Conservation (phyloP, 805 yeast genomes). For the Lipomyces sp. region DNA sequence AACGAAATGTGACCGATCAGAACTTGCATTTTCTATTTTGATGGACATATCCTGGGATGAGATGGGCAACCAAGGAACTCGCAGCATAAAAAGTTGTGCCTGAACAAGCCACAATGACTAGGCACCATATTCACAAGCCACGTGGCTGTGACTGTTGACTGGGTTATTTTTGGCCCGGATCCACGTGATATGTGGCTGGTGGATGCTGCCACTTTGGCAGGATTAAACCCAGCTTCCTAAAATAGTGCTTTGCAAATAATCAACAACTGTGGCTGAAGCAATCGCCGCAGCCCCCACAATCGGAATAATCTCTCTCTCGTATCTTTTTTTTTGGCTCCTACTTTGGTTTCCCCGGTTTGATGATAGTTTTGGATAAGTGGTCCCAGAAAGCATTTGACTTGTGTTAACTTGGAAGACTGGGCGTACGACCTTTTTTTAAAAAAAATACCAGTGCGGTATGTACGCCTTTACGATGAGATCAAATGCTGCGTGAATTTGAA, state of each 20-base stretch:
- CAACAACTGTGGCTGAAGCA: constrained; percentile 2
- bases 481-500: too few species aligned
- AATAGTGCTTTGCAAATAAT: background rate
- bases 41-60: too few species aligned
- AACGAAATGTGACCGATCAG: too few species aligned
- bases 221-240: background rate
- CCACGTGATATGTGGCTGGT: too few species aligned
- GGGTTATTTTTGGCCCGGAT: background rate
- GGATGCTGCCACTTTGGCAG: background rate
- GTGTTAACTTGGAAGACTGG: background rate
- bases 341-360: background rate
- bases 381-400: background rate
- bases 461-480: background rate
- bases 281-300: background rate
- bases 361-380: background rate
- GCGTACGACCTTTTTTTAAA: background rate
- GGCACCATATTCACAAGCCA: background rate
- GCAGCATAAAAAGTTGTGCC: background rate
- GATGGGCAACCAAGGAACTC: too few species aligned
- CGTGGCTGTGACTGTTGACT: background rate
- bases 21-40: too few species aligned
- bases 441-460: background rate
- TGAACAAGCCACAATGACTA: background rate
- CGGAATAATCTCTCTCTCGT: background rate
- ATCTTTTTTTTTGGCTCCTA: background rate